These are phyloP conservation scores for Acanthamoeba lenticulata DNA, from an alignment of 208 protist genomes.

Conservation along the genomic window DNA sequence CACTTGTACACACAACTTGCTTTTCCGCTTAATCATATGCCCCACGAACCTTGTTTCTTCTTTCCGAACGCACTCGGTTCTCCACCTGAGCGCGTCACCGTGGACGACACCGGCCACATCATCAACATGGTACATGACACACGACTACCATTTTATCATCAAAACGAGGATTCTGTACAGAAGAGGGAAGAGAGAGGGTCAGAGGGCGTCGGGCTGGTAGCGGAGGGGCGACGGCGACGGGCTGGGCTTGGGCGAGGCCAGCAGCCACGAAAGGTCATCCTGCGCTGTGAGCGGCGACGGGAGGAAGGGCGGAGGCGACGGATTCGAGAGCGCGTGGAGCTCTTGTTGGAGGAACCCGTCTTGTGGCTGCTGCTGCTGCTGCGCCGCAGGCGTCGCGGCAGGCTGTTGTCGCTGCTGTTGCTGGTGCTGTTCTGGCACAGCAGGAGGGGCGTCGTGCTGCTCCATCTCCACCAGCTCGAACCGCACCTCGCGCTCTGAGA, in stretches of 20 bases:
- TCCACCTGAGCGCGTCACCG: no score
- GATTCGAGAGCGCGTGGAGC: background rate
- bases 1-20: no score
- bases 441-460: background rate
- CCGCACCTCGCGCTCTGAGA: background rate
- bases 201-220: no score
- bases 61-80: no score
- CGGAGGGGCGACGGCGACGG: background rate
- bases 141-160: no score
- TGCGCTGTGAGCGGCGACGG: background rate
- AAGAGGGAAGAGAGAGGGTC: no score
- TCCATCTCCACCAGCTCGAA: background rate
- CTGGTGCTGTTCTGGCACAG: background rate
- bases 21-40: no score
- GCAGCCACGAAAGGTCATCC: conserved; percentile 6
- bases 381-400: background rate
- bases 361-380: background rate
- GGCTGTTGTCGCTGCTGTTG: background rate
- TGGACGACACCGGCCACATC: no score
- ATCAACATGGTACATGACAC: no score
- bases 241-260: background rate
- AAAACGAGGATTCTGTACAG: no score
- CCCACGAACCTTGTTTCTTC: no score
- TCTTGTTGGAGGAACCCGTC: background rate
- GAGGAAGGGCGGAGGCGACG: background rate